Base-by-base conservation (phyloP, 192 early-diverging fungal genomes). In the Coemansia sp. region DNA sequence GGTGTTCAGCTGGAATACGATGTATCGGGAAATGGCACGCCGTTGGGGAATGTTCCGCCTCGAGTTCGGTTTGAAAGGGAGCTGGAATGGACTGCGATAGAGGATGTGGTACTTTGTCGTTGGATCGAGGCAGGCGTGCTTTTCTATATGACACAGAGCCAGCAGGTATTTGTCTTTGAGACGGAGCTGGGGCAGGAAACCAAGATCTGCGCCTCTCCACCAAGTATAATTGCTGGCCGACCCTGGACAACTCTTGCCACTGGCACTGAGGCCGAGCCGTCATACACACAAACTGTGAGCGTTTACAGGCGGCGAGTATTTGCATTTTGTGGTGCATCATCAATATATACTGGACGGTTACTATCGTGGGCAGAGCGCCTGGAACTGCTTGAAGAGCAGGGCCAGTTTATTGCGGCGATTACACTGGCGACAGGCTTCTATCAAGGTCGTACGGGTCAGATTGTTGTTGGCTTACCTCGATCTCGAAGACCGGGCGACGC, bases 231-330 rank as follows among this genome's bases (percentile, higher is more conserved):
- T 19, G 63, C 55, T 14, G 73, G 73, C 0, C 67, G 54, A 23
- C 74, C 79, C 7, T 82, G 79, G 79, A 62, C 59, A n/a, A 76
- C 79, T 19, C 63, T 82, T 21, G 69, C 79, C 12, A 82, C 79
- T 0, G 79, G 79, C 23, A 53, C 30, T 21, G 79, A 82, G 54
- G 79, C 79, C 23, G 79, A 82, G 60, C 74, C 79, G 10, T 73
- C 69, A 5, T 82, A 82, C 54, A 60, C 70, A 21, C 67, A 72
- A 32, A 68, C 50, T 2, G 61, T 76, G 48, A 34, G 60, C 21
- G 67, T 82, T 44, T 69, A 69, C 60, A 61, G 51, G 47, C 74
- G 68, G 7, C 70, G 79, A 3, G 34, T 73, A 16, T 82, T 76
- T 70, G 61, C 71, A 9, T 19, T 76, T 28, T 80, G 78, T 32